Evolutionary conservation across 768 basidiomycete genomes (phyloP).

Genomic region (Terana coerulea): DNA sequence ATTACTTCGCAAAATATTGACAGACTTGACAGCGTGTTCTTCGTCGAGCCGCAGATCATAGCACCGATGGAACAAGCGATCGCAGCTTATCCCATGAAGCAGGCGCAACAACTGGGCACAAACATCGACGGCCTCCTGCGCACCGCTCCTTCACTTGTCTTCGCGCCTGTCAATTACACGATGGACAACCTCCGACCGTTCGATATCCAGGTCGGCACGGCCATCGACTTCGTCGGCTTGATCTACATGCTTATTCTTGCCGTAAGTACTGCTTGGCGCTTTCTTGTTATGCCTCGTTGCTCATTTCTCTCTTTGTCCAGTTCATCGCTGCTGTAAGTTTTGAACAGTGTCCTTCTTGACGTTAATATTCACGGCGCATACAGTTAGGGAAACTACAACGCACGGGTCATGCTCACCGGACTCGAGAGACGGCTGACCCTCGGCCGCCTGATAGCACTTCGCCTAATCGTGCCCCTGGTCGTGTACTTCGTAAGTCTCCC

Average conservation of each 20-base stretch:
- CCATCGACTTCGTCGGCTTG: slow-evolving; percentile 30
- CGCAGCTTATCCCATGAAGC: slow-evolving; percentile 30
- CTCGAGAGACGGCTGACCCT: slow-evolving; percentile 37
- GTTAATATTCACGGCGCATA: background rate
- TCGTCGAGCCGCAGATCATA: slow-evolving; percentile 18
- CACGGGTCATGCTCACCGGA: slow-evolving; percentile 32
- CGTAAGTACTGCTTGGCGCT: slow-evolving; percentile 1
- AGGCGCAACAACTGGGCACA: slow-evolving; percentile 27
- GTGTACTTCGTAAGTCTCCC: slow-evolving; percentile 32
- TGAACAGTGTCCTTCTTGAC: background rate
- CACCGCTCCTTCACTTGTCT: slow-evolving; percentile 46
- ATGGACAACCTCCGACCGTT: slow-evolving; percentile 53
- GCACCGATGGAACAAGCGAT: slow-evolving; percentile 37
- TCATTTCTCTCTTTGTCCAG: background rate
- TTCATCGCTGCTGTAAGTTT: slow-evolving; percentile 12
- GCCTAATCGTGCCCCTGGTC: slow-evolving; percentile 34
- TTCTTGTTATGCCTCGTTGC: background rate
- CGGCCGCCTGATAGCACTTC: slow-evolving; percentile 36
- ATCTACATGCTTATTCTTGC: slow-evolving; percentile 30
- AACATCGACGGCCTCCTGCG: slow-evolving; percentile 33
- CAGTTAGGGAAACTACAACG: slow-evolving; percentile 24
- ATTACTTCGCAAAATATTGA: background rate
- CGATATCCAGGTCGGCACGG: slow-evolving; percentile 43
- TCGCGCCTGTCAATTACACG: slow-evolving; percentile 44
- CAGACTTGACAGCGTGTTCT: background rate